Evolutionary conservation across 352 stramenopile species (phyloP).

Genomic region (Salisapilia sapeloensis): DNA sequence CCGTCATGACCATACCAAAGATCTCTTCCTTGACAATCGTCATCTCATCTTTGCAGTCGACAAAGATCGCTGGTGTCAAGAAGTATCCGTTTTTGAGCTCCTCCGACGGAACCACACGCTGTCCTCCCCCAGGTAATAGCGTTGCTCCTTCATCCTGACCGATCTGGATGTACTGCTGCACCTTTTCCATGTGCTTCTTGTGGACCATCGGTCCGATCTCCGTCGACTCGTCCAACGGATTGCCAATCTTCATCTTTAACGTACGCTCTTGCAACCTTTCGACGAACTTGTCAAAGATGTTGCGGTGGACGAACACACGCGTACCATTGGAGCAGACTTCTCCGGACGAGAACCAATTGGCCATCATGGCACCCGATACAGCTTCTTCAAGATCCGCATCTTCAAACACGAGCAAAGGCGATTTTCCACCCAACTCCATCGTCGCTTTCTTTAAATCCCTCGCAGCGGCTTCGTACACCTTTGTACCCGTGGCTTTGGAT

Average conservation of each 20-base stretch:
- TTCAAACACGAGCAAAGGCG: constrained; percentile 74
- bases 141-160: constrained; percentile 39
- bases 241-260: constrained; percentile 52
- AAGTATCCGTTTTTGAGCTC: constrained; percentile 66
- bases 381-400: constrained; percentile 72
- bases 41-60: constrained; percentile 80
- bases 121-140: constrained; percentile 30
- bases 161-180: constrained; percentile 52
- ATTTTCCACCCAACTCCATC: constrained; percentile 85
- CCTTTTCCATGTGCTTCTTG: constrained; percentile 51
- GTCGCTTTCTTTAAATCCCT: constrained; percentile 74
- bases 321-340: constrained; percentile 86
- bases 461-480: constrained; percentile 53
- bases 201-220: constrained; percentile 83
- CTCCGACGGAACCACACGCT: constrained; percentile 25
- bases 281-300: constrained; percentile 75
- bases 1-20: constrained; percentile 71
- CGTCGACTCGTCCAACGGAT: constrained; percentile 61
- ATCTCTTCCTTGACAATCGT: constrained; percentile 71
- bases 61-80: constrained; percentile 82
- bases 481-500: constrained; percentile 41
- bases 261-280: constrained; percentile 62
- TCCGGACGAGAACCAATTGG: constrained; percentile 76
- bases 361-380: constrained; percentile 67
- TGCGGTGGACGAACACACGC: constrained; percentile 75